These are phyloP conservation scores for Lachancea lanzarotensis DNA, from an alignment of 805 yeast genomes.

Conservation along the genomic window DNA sequence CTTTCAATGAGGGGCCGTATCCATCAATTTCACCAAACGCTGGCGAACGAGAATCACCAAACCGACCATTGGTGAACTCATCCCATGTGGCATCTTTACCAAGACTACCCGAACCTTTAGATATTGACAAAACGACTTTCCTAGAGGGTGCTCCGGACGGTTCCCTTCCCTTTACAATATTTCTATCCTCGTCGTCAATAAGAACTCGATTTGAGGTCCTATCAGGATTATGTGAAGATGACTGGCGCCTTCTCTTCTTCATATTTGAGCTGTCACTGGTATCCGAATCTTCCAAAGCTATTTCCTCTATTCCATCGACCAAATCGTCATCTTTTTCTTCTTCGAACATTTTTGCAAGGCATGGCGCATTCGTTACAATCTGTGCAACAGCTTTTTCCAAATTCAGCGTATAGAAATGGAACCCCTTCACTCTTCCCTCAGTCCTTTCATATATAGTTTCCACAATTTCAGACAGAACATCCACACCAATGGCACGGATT, in stretches of 20 bases:
- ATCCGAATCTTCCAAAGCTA: constrained; percentile 16
- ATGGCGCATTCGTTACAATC: constrained; percentile 57
- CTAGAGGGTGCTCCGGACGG: constrained; percentile 36
- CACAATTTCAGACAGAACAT: constrained; percentile 58
- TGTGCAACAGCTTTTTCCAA: constrained; percentile 89
- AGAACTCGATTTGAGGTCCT: constrained; percentile 39
- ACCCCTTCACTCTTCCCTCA: constrained; percentile 59
- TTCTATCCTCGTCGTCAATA: constrained; percentile 25
- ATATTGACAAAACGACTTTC: constrained; percentile 63
- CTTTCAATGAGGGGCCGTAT: constrained; percentile 86
- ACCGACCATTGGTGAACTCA: constrained; percentile 93
- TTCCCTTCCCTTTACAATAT: constrained; percentile 18
- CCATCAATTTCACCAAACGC: constrained; percentile 98
- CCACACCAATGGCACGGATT: constrained; percentile 80
- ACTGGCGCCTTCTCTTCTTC: constrained; percentile 28
- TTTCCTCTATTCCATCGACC: constrained; percentile 28
- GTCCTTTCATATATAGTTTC: constrained; percentile 48
- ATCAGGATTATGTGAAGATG: constrained; percentile 25
- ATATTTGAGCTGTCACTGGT: constrained; percentile 11
- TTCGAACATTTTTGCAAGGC: constrained; percentile 44
- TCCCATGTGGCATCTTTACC: constrained; percentile 96
- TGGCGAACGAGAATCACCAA: constrained; percentile 91
- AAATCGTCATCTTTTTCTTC: constrained; percentile 38
- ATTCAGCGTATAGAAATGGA: constrained; percentile 89
- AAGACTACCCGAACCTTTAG: constrained; percentile 74